Evolutionary conservation across 1,284 basidiomycete genomes (phyloP), one percentile per base, ranked within the genome.

Genomic region (Puccinia hordei): DNA sequence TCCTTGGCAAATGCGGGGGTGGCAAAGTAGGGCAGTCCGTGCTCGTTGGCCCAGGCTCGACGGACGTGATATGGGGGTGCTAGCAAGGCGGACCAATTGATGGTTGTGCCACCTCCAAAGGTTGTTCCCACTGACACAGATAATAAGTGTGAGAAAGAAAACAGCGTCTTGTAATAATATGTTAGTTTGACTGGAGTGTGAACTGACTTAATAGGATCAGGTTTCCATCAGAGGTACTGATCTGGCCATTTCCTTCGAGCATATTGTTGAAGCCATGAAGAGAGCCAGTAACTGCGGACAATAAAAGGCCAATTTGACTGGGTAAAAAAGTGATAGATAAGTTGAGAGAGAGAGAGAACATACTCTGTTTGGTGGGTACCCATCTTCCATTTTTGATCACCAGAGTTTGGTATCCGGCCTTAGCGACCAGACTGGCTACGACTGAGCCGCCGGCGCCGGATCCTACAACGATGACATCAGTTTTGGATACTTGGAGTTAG

Each of bases 1-100:
- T 86, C 85, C 57, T 83, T 82, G 63, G 84, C 83, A 80, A 86
- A 86, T 69, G 44, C 80, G 15, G 82, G 81, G 68, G 83, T 82
- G 72, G 81, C 81, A 82, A 83, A 86, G 82, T 86, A 86, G 6
- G 84, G 83, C 35, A 85, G 81, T 33, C 85, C 85, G 78, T 83
- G 83, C 82, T 84, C 35, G 15, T 44, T 27, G n/a, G 86, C 84
- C 87, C 87, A 87, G 5, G 85, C 84, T 57, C 85, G 82, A 69
- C 87, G 85, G 9, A 87, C 82, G 81, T 84, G 86, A 80, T 85
- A 83, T n/a, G 85, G 86, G 17, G 86, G 86, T 81, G 84, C 84
- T 71, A 87, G 84, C 30, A 85, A 86, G 2, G 86, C 87, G 0
- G 86, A 86, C 88, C 88, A 88, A 83, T 88, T 88, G 83, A 88